Percentiles rank a stretch among this genome's conserved stretches.
phyloP scores from a whole-genome alignment of 1,284 basidiomycete species.

The Austroboletus novae-zelandiae region DNA sequence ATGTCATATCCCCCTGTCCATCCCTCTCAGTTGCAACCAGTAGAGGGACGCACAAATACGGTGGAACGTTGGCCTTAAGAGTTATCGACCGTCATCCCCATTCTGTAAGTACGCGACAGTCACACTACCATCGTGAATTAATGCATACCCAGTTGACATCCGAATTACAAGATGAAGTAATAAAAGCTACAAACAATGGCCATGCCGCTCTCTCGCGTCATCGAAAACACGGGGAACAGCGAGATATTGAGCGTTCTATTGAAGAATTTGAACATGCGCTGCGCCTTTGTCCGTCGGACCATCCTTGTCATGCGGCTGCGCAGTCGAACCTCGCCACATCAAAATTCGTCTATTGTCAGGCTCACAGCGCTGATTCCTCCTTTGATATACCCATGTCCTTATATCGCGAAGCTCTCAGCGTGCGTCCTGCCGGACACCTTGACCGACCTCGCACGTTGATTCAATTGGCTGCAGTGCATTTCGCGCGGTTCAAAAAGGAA shows the following conservation, averaged over 20 bases:
- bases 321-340: background rate
- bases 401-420: background rate
- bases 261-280: background rate
- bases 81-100: background rate
- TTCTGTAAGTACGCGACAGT: too few relatives aligned
- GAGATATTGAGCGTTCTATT: background rate
- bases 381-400: background rate
- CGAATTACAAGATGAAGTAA: background rate
- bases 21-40: background rate
- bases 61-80: background rate
- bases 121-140: too few relatives aligned
- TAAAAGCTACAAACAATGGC: background rate
- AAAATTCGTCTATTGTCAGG: background rate
- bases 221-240: background rate
- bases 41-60: background rate
- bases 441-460: background rate
- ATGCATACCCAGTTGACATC: too few relatives aligned
- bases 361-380: background rate
- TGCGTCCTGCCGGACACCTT: background rate
- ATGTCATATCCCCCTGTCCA: background rate
- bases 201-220: background rate
- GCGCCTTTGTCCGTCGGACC: background rate
- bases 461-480: background rate
- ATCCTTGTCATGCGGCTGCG: background rate
- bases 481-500: background rate